Evolutionary conservation across 257 asterid species (phyloP).

Genomic region (Avicennia marina): DNA sequence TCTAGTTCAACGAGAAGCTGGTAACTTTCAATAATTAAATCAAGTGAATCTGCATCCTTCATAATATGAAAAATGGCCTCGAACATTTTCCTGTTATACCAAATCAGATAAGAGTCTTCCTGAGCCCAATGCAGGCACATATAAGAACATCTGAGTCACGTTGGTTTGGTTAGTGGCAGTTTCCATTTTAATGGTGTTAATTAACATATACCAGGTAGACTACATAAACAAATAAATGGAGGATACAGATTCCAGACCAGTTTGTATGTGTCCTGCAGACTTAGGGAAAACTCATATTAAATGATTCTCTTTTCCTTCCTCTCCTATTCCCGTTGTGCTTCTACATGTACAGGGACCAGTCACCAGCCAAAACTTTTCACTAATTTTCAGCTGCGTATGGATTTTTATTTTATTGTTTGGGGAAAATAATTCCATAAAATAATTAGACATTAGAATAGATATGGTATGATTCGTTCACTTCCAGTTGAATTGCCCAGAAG

Average conservation of each 20-base stretch:
- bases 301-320: no score
- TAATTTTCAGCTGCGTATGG: neutral
- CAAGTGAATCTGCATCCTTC: conserved; percentile 67
- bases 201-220: neutral
- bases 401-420: neutral
- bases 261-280: no score
- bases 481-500: neutral
- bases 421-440: neutral
- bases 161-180: neutral
- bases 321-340: neutral
- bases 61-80: conserved; percentile 72
- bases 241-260: no score
- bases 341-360: neutral
- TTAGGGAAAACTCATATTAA: neutral
- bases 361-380: neutral
- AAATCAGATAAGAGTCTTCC: conserved; percentile 14
- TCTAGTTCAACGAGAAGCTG: conserved; percentile 69
- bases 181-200: neutral
- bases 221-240: no score
- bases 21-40: conserved; percentile 60
- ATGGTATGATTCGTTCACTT: neutral
- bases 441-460: neutral
- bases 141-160: neutral
- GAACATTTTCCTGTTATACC: conserved; percentile 55
- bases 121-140: neutral